Conservation (phyloP, 1,139 yeast genomes). For the Candida buenavistaensis region DNA sequence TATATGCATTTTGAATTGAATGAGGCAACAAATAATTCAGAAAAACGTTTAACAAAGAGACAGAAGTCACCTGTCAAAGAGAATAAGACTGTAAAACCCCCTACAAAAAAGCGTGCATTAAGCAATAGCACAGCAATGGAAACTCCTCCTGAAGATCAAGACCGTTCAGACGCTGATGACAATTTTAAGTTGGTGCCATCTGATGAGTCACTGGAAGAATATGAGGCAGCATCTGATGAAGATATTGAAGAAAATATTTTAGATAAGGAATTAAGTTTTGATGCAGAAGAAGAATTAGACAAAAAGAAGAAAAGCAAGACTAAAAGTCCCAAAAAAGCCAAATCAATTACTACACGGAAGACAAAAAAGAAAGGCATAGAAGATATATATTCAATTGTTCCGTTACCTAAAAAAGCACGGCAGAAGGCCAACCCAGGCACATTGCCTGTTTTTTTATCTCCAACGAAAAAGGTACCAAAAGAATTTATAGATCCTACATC, state of each 20-base stretch:
- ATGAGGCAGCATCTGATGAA: too few relatives aligned
- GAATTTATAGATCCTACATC: conserved; percentile 33
- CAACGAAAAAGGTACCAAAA: conserved; percentile 27
- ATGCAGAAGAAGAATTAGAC: conserved; percentile 3
- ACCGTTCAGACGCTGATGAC: too few relatives aligned
- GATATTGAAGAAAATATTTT: conserved; percentile 1
- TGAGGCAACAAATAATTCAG: neutral
- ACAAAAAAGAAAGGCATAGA: conserved; percentile 9
- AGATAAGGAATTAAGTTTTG: too few relatives aligned
- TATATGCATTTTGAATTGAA: neutral
- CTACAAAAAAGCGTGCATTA: too few relatives aligned
- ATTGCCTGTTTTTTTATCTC: conserved; percentile 28
- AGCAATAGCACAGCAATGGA: too few relatives aligned
- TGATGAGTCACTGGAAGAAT: neutral
- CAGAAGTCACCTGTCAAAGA: too few relatives aligned
- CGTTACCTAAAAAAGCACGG: conserved; percentile 15
- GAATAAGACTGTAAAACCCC: too few relatives aligned
- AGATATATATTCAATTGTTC: conserved; percentile 11
- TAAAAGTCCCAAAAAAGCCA: conserved; percentile 6
- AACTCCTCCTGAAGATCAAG: too few relatives aligned
- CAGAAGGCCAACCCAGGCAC: conserved; percentile 10
- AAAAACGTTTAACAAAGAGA: too few relatives aligned
- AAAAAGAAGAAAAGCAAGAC: conserved; percentile 1
- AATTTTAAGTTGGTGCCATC: neutral
- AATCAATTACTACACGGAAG: conserved; percentile 8